Evolutionary conservation across 257 asterid species (phyloP), one percentile per base, ranked within the genome.

Genomic region (Solanum boliviense): DNA sequence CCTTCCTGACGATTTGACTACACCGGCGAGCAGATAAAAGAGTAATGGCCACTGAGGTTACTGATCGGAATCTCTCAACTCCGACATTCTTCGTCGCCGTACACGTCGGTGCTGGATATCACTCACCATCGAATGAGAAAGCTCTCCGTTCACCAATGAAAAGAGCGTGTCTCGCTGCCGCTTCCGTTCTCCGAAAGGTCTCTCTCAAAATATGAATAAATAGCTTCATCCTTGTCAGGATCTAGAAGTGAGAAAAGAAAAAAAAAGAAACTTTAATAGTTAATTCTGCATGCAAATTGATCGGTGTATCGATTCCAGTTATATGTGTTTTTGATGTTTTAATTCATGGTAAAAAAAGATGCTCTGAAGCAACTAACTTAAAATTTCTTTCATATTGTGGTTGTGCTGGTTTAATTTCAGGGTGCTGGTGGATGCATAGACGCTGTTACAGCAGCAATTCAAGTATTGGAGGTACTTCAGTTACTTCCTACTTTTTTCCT

Each of bases 401-500:
- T 31, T 11, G 7, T 32, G 79, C 8, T 72, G 81, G 81, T 72
- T 72, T 34, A 34, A 39, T 72, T 34, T 68, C 90, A 95, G 99
- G 95, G 92, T 23, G 83, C 92, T 81, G 97, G 98, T 83, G 92
- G 93, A 89, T 93, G 97, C 88, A 86, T 95, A 38, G 98, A 97
- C 88, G 98, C 99, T 88, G 98, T 94, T 88, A 95, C 89, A 48
- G 97, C 98, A 2, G 99, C 98, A 65, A 91, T 97, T 91, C 93
- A 92, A 90, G 97, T 95, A 46, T 87, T 97, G 92, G 99, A 97
- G 99, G 99, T 86, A 48, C 36, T 60, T 87, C 81, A 72, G 8
- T 9, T 32, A 72, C 79, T 32, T 72, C 44, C 9, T 72, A 72
- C 81, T 16, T 65, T 16, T 15, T 72, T 16, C 20, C 23, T 32